These are phyloP conservation scores for Macadamia integrifolia DNA, from an alignment of 164 flowering plant species.

Conservation along the genomic window DNA sequence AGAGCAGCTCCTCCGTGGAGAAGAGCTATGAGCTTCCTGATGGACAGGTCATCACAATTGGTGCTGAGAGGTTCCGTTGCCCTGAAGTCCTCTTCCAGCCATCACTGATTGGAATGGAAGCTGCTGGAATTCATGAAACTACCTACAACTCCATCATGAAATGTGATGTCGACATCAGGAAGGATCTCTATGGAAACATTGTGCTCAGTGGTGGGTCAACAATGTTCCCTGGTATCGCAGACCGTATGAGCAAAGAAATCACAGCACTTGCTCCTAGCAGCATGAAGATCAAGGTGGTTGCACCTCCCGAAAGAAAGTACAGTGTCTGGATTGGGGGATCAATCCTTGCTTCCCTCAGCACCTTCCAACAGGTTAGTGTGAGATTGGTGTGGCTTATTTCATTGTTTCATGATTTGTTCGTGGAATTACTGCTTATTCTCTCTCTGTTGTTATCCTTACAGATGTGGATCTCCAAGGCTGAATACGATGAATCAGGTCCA, in stretches of 20 bases:
- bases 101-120: slow-evolving; percentile 2
- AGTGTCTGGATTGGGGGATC: neutral
- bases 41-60: neutral
- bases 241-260: neutral
- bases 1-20: neutral
- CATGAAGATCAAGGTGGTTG: slow-evolving; percentile 1
- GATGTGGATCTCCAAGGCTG: slow-evolving; percentile 54
- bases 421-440: neutral
- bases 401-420: neutral
- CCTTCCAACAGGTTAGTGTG: neutral
- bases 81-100: neutral
- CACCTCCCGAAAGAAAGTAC: neutral
- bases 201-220: neutral
- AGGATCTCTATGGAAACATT: neutral
- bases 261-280: slow-evolving; percentile 1
- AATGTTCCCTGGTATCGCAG: neutral
- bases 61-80: slow-evolving; percentile 1
- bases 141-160: slow-evolving; percentile 1
- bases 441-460: slow-evolving; percentile 6
- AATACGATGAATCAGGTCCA: slow-evolving; percentile 47
- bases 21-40: slow-evolving; percentile 1
- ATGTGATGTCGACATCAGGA: neutral
- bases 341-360: neutral
- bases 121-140: neutral
- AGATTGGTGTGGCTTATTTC: neutral